A percentile compares a stretch with the other conserved stretches of the same genome.
phyloP scores from a whole-genome alignment of 108 stramenopile genomes.

The Skeletonema marinoi region DNA sequence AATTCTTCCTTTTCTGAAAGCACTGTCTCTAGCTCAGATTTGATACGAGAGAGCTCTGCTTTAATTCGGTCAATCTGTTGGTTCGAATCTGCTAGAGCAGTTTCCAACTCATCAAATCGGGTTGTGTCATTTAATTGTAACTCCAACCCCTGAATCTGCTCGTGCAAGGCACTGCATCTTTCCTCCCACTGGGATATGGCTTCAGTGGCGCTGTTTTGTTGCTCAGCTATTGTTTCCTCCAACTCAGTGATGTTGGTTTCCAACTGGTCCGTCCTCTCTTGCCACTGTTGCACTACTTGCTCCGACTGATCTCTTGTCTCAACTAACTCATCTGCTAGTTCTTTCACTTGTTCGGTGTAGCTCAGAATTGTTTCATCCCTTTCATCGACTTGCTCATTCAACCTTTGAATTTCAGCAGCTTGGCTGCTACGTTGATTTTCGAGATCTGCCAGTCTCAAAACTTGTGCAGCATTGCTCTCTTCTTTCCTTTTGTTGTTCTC shows the following conservation, averaged over 20 bases:
- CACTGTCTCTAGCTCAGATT: slow-evolving; percentile 14
- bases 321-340: slow-evolving; percentile 42
- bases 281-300: slow-evolving; percentile 63
- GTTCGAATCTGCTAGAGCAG: neutral
- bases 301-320: slow-evolving; percentile 55
- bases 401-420: slow-evolving; percentile 9
- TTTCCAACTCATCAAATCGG: slow-evolving; percentile 1
- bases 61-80: slow-evolving; percentile 2
- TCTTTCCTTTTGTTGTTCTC: neutral
- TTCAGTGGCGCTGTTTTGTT: slow-evolving; percentile 58
- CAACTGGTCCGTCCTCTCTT: slow-evolving; percentile 44
- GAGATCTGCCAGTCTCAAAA: neutral
- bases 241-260: slow-evolving; percentile 46
- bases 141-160: slow-evolving; percentile 37
- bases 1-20: neutral
- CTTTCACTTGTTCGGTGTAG: slow-evolving; percentile 48
- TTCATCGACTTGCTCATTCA: slow-evolving; percentile 16
- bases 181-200: slow-evolving; percentile 73
- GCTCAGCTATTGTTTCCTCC: slow-evolving; percentile 45
- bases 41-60: neutral
- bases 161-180: slow-evolving; percentile 49
- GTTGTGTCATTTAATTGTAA: slow-evolving; percentile 16
- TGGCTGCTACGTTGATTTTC: neutral
- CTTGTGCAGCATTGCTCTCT: neutral
- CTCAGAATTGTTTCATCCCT: slow-evolving; percentile 40